Conservation (phyloP, 2,329 filamentous ascomycete species). For the Botrytis elliptica region DNA sequence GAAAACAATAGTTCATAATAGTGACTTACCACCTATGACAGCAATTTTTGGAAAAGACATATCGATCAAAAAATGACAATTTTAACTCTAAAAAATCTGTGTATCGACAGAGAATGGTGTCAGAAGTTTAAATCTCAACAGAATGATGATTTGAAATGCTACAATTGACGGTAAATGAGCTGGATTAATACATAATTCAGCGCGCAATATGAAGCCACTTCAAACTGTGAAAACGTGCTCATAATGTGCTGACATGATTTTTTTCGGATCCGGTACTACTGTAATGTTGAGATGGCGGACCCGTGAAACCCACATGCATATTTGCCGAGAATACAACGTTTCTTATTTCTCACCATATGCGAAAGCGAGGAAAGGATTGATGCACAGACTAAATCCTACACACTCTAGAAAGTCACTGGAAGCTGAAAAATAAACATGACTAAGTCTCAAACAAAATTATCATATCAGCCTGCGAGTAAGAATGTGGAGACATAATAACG, state of each 20-base stretch:
- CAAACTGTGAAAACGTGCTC: background rate
- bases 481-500: background rate
- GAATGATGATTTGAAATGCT: conserved; percentile 5
- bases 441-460: background rate
- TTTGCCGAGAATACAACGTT: background rate
- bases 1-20: conserved; percentile 42
- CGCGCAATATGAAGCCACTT: background rate
- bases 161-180: background rate
- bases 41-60: conserved; percentile 16
- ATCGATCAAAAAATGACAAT: background rate
- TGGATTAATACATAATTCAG: conserved; percentile 2
- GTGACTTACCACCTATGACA: conserved; percentile 9
- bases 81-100: background rate
- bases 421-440: background rate
- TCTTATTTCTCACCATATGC: background rate
- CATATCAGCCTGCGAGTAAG: background rate
- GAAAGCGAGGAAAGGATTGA: background rate
- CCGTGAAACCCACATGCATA: background rate
- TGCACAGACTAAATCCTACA: background rate
- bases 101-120: background rate
- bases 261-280: conserved; percentile 12
- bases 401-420: background rate
- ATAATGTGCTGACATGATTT: conserved; percentile 10
- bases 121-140: background rate
- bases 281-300: background rate